Base-by-base conservation (phyloP, 2,329 filamentous ascomycete genomes). In the Parafenestella ontariensis region DNA sequence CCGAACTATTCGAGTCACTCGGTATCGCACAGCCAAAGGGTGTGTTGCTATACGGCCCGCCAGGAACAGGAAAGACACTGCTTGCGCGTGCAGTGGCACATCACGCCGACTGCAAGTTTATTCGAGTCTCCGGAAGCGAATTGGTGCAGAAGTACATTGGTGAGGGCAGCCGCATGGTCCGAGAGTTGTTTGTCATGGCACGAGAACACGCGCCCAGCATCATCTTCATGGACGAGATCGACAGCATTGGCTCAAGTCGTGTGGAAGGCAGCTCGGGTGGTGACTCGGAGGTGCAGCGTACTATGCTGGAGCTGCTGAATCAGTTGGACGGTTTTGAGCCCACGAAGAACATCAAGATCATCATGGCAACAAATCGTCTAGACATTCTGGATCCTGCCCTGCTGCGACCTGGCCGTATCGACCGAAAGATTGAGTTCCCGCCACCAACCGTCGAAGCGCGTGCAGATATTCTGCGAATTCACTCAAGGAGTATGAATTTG, bases 151-250 rank as follows among this genome's bases (percentile, higher is more conserved):
- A 99, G 81, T 99, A 99, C 80, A 99, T 99, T 70, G 95, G 95
- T 74, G 95, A 99, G 77, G 95, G 95, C 73, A 95, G 90, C 68
- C 89, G 95, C 69, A 99, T 99, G 95, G 95, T 99, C 61, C 91
- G 95, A 73, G 95, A 99, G 80, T 85, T 99, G 46, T 99, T 99
- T 84, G 91, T 99, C 75, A 99, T 99, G 95, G 95, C 95, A 24
- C 87, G 95, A 78, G 95, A 99, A 76, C 95, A 99, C 70, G 95
- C 95, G 1, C 95, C 95, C 20, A 96, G 91, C 65, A 99, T 99
- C 79, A 99, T 99, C 79, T 99, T 99, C 83, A 99, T 99, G 95
- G 95, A 99, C 77, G 95, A 99, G 79, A 98, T 99, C 78, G 95
- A 99, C 82, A 96, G 91, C 66, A 99, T 99, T 78, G 95, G 95